Evolutionary conservation across 2,329 filamentous ascomycete species (phyloP), one percentile per base, ranked within the genome.

Genomic region (Colletotrichum incanum): DNA sequence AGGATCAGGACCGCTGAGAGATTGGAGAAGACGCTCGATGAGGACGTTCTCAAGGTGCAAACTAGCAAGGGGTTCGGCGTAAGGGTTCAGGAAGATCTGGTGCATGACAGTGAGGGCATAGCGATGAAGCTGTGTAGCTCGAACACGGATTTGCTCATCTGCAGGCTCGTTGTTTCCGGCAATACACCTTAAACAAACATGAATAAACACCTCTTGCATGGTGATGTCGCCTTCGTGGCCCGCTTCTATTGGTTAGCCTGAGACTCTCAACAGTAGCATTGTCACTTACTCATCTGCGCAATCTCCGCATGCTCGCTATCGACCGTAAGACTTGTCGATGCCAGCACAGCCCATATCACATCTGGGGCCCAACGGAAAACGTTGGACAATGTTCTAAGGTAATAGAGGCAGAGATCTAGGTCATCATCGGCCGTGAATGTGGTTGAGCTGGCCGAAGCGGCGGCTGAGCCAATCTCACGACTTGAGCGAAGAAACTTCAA

Each of bases 401-500:
- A 93, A 80, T 98, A 97, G 3, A 94, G 84, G 73, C 92, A 94
- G 68, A 95, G 88, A 73, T 93, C 92, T 9, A 95, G 86, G 75
- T 97, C 93, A 74, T 94, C 91, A 8, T 90, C 86, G 55, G 86
- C 84, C 3, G 82, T 83, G 71, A 89, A 86, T 8, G 75, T 78
- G 43, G 78, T 76, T 41, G 77, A 80, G 26, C 75, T 75, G 71
- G 75, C 77, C 58, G 77, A 73, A 7, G 75, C 61, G 23, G 75
- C 72, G n/a, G 77, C 68, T 54, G 76, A 79, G 34, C 74, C 71
- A 3, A 76, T 67, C 41, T 50, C 69, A 75, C 6, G 76, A 68
- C 20, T 79, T 71, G 34, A 77, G 80, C 64, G 82, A 1, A 92
- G 81, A 74, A 92, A 91, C 5, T 82, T 80, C 45, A 93, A 84